A percentile compares a stretch with the other conserved stretches of the same genome.
phyloP scores from a whole-genome alignment of 139 green algal species.

The Microglena sp. region DNA sequence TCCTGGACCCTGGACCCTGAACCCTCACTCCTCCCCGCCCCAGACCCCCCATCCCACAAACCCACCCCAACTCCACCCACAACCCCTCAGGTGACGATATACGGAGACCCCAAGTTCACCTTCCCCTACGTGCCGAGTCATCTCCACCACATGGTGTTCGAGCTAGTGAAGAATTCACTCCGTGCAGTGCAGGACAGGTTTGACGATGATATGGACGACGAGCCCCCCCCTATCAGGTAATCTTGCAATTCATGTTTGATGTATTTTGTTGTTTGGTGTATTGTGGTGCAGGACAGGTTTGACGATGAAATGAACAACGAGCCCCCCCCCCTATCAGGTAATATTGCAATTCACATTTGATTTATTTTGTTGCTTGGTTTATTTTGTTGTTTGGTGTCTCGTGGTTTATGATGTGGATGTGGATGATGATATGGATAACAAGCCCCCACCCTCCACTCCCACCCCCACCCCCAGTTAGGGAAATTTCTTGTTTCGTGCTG shows the following conservation, averaged over 20 bases:
- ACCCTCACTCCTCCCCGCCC: too few species aligned
- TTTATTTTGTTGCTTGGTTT: neutral
- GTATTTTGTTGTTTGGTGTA: neutral
- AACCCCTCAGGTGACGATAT: slow-evolving; percentile 64
- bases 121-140: slow-evolving; percentile 95
- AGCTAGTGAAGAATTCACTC: slow-evolving; percentile 91
- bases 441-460: too few species aligned
- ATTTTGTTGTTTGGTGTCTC: neutral
- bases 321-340: slow-evolving; percentile 67
- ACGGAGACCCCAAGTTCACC: slow-evolving; percentile 76
- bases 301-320: slow-evolving; percentile 63
- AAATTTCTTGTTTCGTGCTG: too few species aligned
- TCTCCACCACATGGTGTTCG: slow-evolving; percentile 94
- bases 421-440: too few species aligned
- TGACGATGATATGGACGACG: slow-evolving; percentile 61
- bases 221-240: slow-evolving; percentile 65
- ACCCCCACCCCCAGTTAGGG: too few species aligned
- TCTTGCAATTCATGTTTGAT: neutral
- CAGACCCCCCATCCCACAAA: too few species aligned
- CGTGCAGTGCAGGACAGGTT: slow-evolving; percentile 83
- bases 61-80: too few species aligned
- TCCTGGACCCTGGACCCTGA: too few species aligned
- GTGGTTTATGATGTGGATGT: neutral
- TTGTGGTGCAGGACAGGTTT: slow-evolving; percentile 51
- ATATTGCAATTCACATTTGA: neutral